Conservation (phyloP, 345 rosid genomes). For the Cochlearia excelsa region DNA sequence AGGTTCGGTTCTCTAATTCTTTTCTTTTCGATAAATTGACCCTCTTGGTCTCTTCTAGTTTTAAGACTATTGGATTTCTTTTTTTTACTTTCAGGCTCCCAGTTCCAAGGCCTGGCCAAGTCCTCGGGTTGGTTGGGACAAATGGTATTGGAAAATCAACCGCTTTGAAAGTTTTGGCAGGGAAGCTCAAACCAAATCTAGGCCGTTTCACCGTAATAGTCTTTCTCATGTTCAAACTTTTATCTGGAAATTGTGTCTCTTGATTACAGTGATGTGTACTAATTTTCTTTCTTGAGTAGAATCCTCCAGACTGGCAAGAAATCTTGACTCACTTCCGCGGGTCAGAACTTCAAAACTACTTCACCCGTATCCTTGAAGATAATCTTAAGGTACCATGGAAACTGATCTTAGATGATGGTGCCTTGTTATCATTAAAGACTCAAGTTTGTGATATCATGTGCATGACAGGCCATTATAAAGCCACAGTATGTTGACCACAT, state of each 20-base stretch:
- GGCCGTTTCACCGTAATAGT: slow-evolving; percentile 65
- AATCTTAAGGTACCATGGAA: neutral
- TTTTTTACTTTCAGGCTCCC: slow-evolving; percentile 54
- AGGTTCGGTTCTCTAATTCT: slow-evolving; percentile 35
- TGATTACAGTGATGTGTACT: slow-evolving; percentile 7
- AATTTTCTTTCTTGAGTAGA: slow-evolving; percentile 41
- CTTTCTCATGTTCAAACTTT: neutral
- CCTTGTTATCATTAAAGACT: slow-evolving; percentile 8
- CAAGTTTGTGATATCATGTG: slow-evolving; percentile 8
- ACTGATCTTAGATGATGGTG: neutral
- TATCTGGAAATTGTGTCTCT: slow-evolving; percentile 14
- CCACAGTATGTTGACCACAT: slow-evolving; percentile 3
- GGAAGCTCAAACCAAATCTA: slow-evolving; percentile 82
- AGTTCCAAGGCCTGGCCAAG: slow-evolving; percentile 93
- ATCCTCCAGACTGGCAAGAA: slow-evolving; percentile 31
- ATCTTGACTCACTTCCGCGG: slow-evolving; percentile 7
- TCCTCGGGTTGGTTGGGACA: slow-evolving; percentile 95
- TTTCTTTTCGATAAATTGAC: neutral
- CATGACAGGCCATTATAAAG: slow-evolving; percentile 6
- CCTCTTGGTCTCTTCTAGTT: neutral
- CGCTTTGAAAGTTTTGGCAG: slow-evolving; percentile 85
- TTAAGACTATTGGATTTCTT: neutral
- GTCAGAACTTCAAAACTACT: slow-evolving; percentile 14
- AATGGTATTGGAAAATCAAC: slow-evolving; percentile 96
- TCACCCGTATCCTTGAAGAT: slow-evolving; percentile 3